These are phyloP conservation scores for Kodamaea plutei DNA, from an alignment of 1,139 yeast genomes.

Conservation along the genomic window DNA sequence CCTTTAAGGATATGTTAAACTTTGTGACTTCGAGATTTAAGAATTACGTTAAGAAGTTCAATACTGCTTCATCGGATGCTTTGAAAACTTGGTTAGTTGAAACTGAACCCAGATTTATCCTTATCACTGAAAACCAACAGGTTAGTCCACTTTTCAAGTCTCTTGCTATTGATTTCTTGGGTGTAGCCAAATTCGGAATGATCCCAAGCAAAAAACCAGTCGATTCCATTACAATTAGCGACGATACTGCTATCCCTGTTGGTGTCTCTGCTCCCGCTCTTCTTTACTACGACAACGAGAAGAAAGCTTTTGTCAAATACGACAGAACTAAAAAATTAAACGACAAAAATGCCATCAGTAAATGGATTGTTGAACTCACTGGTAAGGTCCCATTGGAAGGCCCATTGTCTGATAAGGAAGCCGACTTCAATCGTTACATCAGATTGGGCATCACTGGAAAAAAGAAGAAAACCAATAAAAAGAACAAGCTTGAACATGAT, in stretches of 20 bases:
- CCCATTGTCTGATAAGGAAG: slow-evolving; percentile 33
- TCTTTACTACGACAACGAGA: slow-evolving; percentile 24
- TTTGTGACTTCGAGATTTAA: slow-evolving; percentile 62
- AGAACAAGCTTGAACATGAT: slow-evolving; percentile 24
- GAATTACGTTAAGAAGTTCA: slow-evolving; percentile 61
- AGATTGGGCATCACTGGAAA: slow-evolving; percentile 28
- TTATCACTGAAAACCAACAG: slow-evolving; percentile 43
- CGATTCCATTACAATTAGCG: slow-evolving; percentile 17
- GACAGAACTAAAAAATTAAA: slow-evolving; percentile 22
- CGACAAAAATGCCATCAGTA: slow-evolving; percentile 28
- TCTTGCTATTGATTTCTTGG: slow-evolving; percentile 70
- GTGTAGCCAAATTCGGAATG: slow-evolving; percentile 27
- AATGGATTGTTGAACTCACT: slow-evolving; percentile 32
- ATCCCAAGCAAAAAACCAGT: slow-evolving; percentile 14
- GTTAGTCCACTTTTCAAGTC: slow-evolving; percentile 65
- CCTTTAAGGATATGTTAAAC: slow-evolving; percentile 53
- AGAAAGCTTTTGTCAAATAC: slow-evolving; percentile 20
- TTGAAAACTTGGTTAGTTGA: slow-evolving; percentile 27
- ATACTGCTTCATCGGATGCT: slow-evolving; percentile 18
- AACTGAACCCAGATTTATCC: slow-evolving; percentile 29
- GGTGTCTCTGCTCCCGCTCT: slow-evolving; percentile 28
- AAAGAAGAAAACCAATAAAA: slow-evolving; percentile 13
- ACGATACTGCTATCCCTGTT: slow-evolving; percentile 17
- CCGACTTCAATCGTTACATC: slow-evolving; percentile 26
- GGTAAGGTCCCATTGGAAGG: slow-evolving; percentile 36